Evolutionary conservation across 805 yeast species (phyloP).

Genomic region (Sungouiozyma intestinalis): DNA sequence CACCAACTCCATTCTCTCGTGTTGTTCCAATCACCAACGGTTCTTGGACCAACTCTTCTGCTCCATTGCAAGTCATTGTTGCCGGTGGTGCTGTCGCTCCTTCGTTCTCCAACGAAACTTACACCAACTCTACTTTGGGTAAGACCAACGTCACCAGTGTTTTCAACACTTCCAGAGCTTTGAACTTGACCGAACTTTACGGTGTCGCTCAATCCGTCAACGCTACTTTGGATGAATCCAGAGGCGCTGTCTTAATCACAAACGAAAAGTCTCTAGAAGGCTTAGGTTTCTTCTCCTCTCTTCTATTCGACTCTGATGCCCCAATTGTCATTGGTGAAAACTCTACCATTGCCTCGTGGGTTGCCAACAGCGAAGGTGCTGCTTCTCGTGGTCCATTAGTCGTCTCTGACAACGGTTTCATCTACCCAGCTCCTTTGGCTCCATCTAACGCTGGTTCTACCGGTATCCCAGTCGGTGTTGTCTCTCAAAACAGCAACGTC

Average conservation of each 20-base stretch:
- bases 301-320: constrained; percentile 13
- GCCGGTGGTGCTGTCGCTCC: constrained; percentile 15
- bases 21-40: constrained; percentile 1
- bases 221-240: constrained; percentile 7
- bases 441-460: constrained; percentile 8
- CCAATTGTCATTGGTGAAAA: constrained; percentile 20
- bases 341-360: constrained; percentile 12
- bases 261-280: constrained; percentile 15
- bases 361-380: constrained; percentile 14
- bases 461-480: constrained; percentile 22
- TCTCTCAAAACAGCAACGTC: constrained; percentile 11
- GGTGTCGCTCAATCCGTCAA: constrained; percentile 12
- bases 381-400: constrained; percentile 18
- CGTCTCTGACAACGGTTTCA: constrained; percentile 11
- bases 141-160: constrained; percentile 8
- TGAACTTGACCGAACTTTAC: constrained; percentile 18
- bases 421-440: constrained; percentile 19
- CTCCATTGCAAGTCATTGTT: constrained; percentile 12
- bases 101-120: constrained; percentile 8
- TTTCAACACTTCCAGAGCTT: constrained; percentile 14
- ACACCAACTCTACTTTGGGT: constrained; percentile 2
- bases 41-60: constrained; percentile 4
- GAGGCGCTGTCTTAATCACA: constrained; percentile 17
- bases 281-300: constrained; percentile 21
- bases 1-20: constrained; percentile 1